These are phyloP conservation scores for Hypoxylon sp. DNA, from an alignment of 2,329 filamentous ascomycete species.

Conservation along the genomic window DNA sequence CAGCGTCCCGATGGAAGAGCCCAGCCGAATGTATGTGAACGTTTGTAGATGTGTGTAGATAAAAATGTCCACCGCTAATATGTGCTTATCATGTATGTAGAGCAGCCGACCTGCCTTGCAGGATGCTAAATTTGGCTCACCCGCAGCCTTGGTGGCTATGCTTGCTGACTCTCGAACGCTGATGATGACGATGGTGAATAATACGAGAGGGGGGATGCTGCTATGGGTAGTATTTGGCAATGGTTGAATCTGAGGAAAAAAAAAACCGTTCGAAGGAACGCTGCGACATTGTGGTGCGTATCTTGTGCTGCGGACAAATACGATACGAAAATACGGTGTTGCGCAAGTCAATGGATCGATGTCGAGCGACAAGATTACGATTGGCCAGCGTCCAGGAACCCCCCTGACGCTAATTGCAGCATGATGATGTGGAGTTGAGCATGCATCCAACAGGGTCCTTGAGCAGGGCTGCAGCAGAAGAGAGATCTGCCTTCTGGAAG, in stretches of 20 bases:
- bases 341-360: constrained; percentile 45
- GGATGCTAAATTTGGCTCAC: constrained; percentile 36
- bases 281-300: constrained; percentile 30
- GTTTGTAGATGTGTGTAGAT: background rate
- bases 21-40: constrained; percentile 7
- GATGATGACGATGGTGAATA: constrained; percentile 9
- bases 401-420: constrained; percentile 46
- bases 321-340: constrained; percentile 47
- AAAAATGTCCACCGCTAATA: constrained; percentile 19
- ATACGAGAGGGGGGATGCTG: constrained; percentile 32
- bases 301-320: constrained; percentile 40
- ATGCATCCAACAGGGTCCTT: constrained; percentile 42
- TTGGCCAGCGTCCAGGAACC: constrained; percentile 38
- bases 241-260: constrained; percentile 28
- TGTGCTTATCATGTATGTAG: constrained; percentile 12
- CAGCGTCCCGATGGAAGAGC: constrained; percentile 30
- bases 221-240: constrained; percentile 28
- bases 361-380: constrained; percentile 43
- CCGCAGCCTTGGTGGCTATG: constrained; percentile 32
- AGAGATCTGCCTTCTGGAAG: constrained; percentile 46
- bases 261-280: constrained; percentile 34
- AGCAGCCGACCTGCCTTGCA: constrained; percentile 16
- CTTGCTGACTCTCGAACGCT: constrained; percentile 13
- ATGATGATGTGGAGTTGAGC: constrained; percentile 46
- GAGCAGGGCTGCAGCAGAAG: constrained; percentile 46